Conservation (phyloP, 2,329 filamentous ascomycete genomes). For the Aspergillus novoparasiticus region DNA sequence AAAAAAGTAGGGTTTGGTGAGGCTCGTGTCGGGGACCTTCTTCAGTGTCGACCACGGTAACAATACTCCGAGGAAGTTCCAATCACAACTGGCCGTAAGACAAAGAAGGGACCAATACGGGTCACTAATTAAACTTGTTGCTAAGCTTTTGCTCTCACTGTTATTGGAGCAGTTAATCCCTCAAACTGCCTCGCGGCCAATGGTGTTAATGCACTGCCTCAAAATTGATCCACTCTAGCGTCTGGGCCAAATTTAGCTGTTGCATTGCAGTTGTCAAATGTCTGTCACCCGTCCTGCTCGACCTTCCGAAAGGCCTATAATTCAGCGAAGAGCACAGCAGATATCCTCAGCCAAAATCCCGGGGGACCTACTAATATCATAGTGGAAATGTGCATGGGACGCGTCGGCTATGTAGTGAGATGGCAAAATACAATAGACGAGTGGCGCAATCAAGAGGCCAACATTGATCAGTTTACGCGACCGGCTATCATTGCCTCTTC, state of each 20-base stretch:
- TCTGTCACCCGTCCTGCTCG: neutral
- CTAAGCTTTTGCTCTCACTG: neutral
- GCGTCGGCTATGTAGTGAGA: neutral
- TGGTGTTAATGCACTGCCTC: neutral
- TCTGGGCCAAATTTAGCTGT: neutral
- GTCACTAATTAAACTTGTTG: neutral
- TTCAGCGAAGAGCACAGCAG: no score
- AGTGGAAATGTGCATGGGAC: neutral
- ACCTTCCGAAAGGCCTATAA: no score
- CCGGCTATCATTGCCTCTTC: neutral
- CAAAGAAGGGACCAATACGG: neutral
- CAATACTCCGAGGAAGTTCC: neutral
- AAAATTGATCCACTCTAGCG: neutral
- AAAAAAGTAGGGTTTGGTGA: neutral
- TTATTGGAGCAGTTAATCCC: slow-evolving; percentile 6
- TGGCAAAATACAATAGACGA: neutral
- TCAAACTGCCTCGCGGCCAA: neutral
- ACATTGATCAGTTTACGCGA: neutral
- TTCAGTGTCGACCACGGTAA: no score
- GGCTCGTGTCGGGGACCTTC: neutral
- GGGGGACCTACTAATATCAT: neutral
- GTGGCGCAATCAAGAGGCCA: neutral
- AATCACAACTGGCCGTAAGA: neutral
- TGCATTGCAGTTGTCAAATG: neutral
- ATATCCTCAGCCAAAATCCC: neutral